phyloP scores from a whole-genome alignment of 2,329 filamentous ascomycete genomes.

The Reticulascus tulasneorum region DNA sequence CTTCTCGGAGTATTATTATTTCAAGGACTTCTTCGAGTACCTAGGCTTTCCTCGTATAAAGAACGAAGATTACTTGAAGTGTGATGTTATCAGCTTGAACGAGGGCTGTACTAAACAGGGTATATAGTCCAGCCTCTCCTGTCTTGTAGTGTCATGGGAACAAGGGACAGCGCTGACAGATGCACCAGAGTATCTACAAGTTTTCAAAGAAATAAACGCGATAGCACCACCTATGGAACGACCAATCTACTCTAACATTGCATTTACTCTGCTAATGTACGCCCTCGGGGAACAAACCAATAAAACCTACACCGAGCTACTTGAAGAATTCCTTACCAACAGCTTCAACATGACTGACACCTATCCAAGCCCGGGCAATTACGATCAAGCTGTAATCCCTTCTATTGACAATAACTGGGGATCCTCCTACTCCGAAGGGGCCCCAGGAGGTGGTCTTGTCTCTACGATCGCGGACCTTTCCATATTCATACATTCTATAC shows the following conservation, averaged over 20 bases:
- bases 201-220: constrained; percentile 27
- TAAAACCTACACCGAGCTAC: constrained; percentile 22
- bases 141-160: too few species aligned
- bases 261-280: constrained; percentile 31
- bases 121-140: too few species aligned
- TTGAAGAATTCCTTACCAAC: constrained; percentile 16
- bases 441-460: constrained; percentile 30
- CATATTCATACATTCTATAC: constrained; percentile 21
- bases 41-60: constrained; percentile 32
- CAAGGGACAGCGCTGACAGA: too few species aligned
- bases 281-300: constrained; percentile 26
- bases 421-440: constrained; percentile 25
- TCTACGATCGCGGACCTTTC: constrained; percentile 29
- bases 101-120: constrained; percentile 27
- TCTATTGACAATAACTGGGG: constrained; percentile 28
- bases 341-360: constrained; percentile 18
- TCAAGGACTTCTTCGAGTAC: constrained; percentile 27
- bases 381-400: constrained; percentile 27
- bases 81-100: constrained; percentile 31
- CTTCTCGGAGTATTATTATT: constrained; percentile 32
- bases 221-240: constrained; percentile 24
- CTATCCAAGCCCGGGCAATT: constrained; percentile 23
- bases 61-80: constrained; percentile 28
- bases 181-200: too few species aligned
- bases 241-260: constrained; percentile 37